Evolutionary conservation across 768 basidiomycete genomes (phyloP), one percentile per base, ranked within the genome.

Genomic region (Tephrocybe rancida): DNA sequence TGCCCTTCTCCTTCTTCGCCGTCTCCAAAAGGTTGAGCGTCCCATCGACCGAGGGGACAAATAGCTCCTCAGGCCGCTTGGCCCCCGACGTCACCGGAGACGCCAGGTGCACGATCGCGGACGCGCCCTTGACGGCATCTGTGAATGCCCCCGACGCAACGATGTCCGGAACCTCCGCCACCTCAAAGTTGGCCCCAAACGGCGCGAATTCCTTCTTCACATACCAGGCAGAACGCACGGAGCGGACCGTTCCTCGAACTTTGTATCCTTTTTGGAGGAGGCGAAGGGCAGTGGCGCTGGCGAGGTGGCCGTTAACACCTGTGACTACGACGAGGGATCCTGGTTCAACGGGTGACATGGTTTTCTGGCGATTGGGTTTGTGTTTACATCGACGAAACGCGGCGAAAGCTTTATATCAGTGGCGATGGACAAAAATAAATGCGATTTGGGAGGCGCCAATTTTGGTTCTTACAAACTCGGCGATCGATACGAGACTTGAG

Each of bases 261-360:
- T 25, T 55, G 48, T 55, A 55, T 8, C 54, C 54, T 39, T 49
- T 50, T 18, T 49, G 54, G 5, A 55, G 25, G n/a, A 55, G 54
- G 26, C 54, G 54, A n/a, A 49, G 48, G 24, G 54, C 48, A 19
- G 48, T 55, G 30, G 54, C 27, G 43, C 54, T 55, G 18, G 32
- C 54, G 6, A 55, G 48, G 22, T 55, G 54, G 14, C 54, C 54
- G n/a, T 55, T 55, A 3, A 50, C 48, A 11, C 54, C 54, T 9
- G 54, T 55, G 25, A 55, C 48, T 21, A 55, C 25, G 25, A 55
- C 42, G n/a, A 55, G 54, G 3, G 54, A 55, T 34, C 54, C 54
- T 44, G 54, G 42, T 18, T 34, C 30, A 25, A 55, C 43, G 21
- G 54, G 44, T 18, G 54, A 25, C 54, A 55, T 53, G 7, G 13